Evolutionary conservation across 768 basidiomycete genomes (phyloP).

Genomic region (Termitomyces sp.): DNA sequence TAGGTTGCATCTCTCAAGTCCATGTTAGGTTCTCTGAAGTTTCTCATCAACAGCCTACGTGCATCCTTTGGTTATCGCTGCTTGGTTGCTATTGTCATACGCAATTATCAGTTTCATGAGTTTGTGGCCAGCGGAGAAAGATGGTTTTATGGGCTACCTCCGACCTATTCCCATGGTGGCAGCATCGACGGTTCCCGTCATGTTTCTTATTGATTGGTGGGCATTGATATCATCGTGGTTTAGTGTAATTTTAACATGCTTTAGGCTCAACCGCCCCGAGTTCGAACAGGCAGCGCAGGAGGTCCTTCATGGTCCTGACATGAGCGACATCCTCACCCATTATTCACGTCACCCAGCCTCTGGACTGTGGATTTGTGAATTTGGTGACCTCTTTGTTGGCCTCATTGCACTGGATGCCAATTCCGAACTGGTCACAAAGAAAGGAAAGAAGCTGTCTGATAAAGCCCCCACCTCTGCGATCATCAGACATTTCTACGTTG

Average conservation of each 20-base stretch:
- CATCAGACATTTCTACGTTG: slow-evolving; percentile 75
- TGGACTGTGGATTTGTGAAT: slow-evolving; percentile 70
- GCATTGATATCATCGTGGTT: slow-evolving; percentile 12
- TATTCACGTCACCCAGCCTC: slow-evolving; percentile 62
- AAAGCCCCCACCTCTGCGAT: slow-evolving; percentile 48
- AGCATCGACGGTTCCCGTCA: slow-evolving; percentile 54
- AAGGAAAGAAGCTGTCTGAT: slow-evolving; percentile 1
- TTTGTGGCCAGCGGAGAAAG: slow-evolving; percentile 60
- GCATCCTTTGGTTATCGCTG: slow-evolving; percentile 54
- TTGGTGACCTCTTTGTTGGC: slow-evolving; percentile 55
- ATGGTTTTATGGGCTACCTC: slow-evolving; percentile 49
- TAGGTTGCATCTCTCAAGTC: slow-evolving; percentile 22
- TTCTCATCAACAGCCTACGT: slow-evolving; percentile 37
- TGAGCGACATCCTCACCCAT: slow-evolving; percentile 46
- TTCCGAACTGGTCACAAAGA: slow-evolving; percentile 27
- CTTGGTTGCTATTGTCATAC: slow-evolving; percentile 61
- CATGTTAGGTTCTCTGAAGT: background rate
- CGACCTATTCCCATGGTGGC: slow-evolving; percentile 66
- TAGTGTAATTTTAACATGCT: background rate
- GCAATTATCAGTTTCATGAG: slow-evolving; percentile 55
- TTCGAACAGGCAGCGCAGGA: slow-evolving; percentile 56
- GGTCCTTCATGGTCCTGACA: slow-evolving; percentile 53
- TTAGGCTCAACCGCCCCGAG: slow-evolving; percentile 66
- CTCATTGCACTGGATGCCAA: slow-evolving; percentile 70
- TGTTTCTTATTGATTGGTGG: slow-evolving; percentile 72